Evolutionary conservation across 345 rosid genomes (phyloP).

Genomic region (Microthlaspi erraticum): DNA sequence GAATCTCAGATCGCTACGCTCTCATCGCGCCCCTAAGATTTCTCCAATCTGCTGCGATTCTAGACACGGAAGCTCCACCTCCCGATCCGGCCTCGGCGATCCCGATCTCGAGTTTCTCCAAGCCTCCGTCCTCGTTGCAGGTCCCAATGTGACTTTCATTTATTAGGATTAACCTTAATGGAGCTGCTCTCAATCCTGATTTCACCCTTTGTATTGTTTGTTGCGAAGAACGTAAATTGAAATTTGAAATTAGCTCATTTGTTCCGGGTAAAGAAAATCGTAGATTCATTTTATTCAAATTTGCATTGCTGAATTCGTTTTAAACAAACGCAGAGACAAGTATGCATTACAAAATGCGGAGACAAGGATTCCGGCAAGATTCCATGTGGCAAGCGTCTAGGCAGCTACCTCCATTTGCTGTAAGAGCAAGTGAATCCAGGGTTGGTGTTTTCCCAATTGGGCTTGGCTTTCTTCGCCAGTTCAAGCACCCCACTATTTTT

Average conservation of each 20-base stretch:
- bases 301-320: slow-evolving; percentile 1
- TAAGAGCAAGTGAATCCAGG: slow-evolving; percentile 39
- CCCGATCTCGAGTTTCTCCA: slow-evolving; percentile 58
- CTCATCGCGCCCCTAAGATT: slow-evolving; percentile 32
- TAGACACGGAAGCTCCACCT: slow-evolving; percentile 50
- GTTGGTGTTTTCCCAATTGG: slow-evolving; percentile 52
- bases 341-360: slow-evolving; percentile 49
- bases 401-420: slow-evolving; percentile 21
- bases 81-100: slow-evolving; percentile 51
- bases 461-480: slow-evolving; percentile 61
- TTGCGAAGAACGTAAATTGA: no score
- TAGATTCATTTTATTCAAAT: no score
- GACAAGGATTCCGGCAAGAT: slow-evolving; percentile 44
- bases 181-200: neutral
- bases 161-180: neutral
- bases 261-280: no score
- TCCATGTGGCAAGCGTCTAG: slow-evolving; percentile 39
- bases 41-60: slow-evolving; percentile 55
- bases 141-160: slow-evolving; percentile 39
- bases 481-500: slow-evolving; percentile 81
- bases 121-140: slow-evolving; percentile 84
- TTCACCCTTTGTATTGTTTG: no score
- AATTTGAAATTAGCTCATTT: neutral
- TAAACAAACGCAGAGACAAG: slow-evolving; percentile 38
- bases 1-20: slow-evolving; percentile 30